These are phyloP conservation scores for Didymella glomerata DNA, from an alignment of 2,329 filamentous ascomycete genomes.

Conservation along the genomic window DNA sequence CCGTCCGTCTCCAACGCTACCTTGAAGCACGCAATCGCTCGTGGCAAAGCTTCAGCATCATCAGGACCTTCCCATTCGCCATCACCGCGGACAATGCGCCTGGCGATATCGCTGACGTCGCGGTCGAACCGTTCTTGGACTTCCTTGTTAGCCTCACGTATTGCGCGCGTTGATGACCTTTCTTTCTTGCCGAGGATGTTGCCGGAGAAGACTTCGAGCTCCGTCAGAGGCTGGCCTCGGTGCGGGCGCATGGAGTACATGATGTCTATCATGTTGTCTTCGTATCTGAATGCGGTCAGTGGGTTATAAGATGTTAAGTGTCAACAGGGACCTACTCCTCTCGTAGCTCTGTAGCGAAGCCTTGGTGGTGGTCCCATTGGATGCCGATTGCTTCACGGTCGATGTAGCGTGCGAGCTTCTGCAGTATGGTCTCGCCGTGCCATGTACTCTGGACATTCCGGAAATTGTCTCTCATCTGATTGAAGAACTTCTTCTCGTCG, in stretches of 20 bases:
- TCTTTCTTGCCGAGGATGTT: conserved; percentile 63
- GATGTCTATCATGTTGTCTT: conserved; percentile 59
- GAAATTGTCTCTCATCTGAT: conserved; percentile 35
- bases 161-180: conserved; percentile 44
- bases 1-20: conserved; percentile 50
- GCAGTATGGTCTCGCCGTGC: conserved; percentile 34
- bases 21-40: conserved; percentile 61
- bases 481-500: conserved; percentile 72
- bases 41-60: conserved; percentile 55
- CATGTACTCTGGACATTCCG: conserved; percentile 11
- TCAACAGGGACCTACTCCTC: conserved; percentile 28
- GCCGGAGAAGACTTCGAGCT: conserved; percentile 62
- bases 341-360: conserved; percentile 55
- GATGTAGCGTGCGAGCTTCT: conserved; percentile 53
- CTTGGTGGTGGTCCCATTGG: conserved; percentile 52
- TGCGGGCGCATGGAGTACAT: conserved; percentile 53
- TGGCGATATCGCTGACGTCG: conserved; percentile 55
- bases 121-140: conserved; percentile 54
- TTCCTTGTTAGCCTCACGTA: conserved; percentile 41
- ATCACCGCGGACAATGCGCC: conserved; percentile 55
- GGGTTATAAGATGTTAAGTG: background rate
- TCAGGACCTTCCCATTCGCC: conserved; percentile 35
- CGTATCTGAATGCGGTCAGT: conserved; percentile 54
- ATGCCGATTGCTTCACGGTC: conserved; percentile 50
- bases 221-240: conserved; percentile 40